Percentiles rank a stretch among this genome's conserved stretches.
Evolutionary conservation across 169 alveolate genomes (phyloP).

Genomic region (Theileria orientalis): DNA sequence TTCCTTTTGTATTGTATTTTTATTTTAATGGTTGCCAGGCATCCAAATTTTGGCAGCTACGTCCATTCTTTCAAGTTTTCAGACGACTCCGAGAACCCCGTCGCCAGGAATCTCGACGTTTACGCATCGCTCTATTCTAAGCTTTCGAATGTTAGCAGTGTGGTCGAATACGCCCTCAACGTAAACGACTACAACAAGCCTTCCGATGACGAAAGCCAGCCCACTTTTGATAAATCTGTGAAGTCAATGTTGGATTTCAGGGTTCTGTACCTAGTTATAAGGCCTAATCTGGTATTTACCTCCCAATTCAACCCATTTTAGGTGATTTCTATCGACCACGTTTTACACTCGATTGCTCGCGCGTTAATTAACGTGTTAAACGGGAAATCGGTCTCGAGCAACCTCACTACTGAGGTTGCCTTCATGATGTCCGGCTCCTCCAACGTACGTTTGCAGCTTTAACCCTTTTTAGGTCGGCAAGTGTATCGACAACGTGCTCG

Average conservation of each 20-base stretch:
- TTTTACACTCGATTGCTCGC: constrained; percentile 42
- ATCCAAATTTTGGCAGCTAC: constrained; percentile 2
- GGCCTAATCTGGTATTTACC: constrained; percentile 48
- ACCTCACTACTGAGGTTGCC: constrained; percentile 48
- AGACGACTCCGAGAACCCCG: background rate
- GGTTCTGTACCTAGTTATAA: constrained; percentile 17
- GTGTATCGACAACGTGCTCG: constrained; percentile 43
- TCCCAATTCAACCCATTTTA: background rate
- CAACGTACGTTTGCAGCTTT: constrained; percentile 18
- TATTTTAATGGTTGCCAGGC: background rate
- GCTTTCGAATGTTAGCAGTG: constrained; percentile 28
- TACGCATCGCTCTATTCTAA: constrained; percentile 34
- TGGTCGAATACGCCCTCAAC: constrained; percentile 28
- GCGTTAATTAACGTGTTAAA: constrained; percentile 50
- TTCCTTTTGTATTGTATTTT: background rate
- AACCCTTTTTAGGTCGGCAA: constrained; percentile 38
- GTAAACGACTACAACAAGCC: constrained; percentile 10
- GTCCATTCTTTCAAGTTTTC: constrained; percentile 2
- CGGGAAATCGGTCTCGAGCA: constrained; percentile 35
- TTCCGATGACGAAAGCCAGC: background rate
- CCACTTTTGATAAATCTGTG: background rate
- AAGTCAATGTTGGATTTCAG: constrained; percentile 31
- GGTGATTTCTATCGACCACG: constrained; percentile 49
- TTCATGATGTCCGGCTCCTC: constrained; percentile 61
- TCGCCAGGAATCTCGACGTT: constrained; percentile 35